phyloP scores from a whole-genome alignment of 1,284 basidiomycete species.

The Naganishia cerealis region DNA sequence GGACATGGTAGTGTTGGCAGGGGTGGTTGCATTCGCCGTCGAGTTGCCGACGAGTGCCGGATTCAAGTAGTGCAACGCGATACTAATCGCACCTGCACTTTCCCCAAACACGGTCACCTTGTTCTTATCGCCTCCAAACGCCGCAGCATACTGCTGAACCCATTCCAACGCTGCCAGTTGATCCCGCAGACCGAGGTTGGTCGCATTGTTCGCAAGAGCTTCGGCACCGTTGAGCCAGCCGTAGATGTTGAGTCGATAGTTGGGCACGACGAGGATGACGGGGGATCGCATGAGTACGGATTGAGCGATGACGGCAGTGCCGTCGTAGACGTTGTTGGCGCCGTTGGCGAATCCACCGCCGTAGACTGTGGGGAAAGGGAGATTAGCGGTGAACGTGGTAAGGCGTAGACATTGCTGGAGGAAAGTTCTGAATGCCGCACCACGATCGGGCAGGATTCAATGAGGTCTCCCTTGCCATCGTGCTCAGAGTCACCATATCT shows the following conservation, averaged over 20 bases:
- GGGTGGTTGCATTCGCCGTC: neutral
- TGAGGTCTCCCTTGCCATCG: too few relatives aligned
- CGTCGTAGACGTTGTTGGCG: constrained; percentile 37
- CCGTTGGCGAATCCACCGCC: constrained; percentile 49
- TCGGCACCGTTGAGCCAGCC: constrained; percentile 54
- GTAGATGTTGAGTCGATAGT: constrained; percentile 56
- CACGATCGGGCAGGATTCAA: too few relatives aligned
- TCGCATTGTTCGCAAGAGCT: constrained; percentile 43
- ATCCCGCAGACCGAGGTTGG: constrained; percentile 54
- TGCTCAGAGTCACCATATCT: too few relatives aligned
- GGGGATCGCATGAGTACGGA: constrained; percentile 41
- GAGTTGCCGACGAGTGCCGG: constrained; percentile 37
- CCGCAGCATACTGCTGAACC: constrained; percentile 56
- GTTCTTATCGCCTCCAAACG: constrained; percentile 57
- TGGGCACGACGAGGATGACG: constrained; percentile 54
- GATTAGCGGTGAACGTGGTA: constrained; percentile 1
- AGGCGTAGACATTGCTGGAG: neutral
- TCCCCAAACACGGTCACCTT: constrained; percentile 55
- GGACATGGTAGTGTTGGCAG: neutral
- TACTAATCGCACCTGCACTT: constrained; percentile 50
- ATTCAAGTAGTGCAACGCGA: constrained; percentile 43
- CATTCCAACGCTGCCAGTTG: constrained; percentile 57
- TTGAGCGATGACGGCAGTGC: constrained; percentile 37
- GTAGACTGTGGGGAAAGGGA: constrained; percentile 32
- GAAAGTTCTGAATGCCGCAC: too few relatives aligned